Evolutionary conservation across 345 rosid genomes (phyloP).

Genomic region (Geranium brycei): DNA sequence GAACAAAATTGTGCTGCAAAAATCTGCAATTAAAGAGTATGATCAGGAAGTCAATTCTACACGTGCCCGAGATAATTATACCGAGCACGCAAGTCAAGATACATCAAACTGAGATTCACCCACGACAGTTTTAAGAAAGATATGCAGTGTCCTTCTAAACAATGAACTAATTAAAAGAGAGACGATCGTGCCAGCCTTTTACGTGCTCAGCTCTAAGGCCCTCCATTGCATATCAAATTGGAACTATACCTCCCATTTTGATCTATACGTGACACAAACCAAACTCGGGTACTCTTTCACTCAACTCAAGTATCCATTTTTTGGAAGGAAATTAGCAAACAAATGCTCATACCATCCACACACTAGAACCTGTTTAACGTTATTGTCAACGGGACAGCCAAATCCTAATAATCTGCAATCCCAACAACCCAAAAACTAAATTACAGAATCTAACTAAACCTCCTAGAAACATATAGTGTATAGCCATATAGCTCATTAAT

Average conservation of each 20-base stretch:
- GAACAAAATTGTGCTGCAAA: constrained; percentile 5
- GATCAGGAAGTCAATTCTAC: neutral
- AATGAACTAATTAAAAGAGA: neutral
- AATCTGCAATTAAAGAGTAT: constrained; percentile 13
- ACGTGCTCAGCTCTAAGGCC: neutral
- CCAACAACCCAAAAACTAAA: too few relatives aligned
- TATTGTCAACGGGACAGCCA: too few relatives aligned
- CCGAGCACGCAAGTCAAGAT: too few relatives aligned
- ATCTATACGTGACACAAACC: neutral
- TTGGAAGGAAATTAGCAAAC: neutral
- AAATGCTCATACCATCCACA: too few relatives aligned
- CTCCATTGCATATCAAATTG: neutral
- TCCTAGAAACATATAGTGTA: too few relatives aligned
- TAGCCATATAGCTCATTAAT: too few relatives aligned
- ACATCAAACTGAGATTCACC: too few relatives aligned
- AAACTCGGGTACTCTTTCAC: neutral
- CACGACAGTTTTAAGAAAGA: neutral
- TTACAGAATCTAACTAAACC: too few relatives aligned
- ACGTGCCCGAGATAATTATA: too few relatives aligned
- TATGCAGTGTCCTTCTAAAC: neutral
- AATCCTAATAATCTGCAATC: too few relatives aligned
- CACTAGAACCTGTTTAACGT: too few relatives aligned
- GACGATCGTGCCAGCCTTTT: neutral
- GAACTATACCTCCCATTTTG: neutral
- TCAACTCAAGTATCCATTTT: neutral